These are phyloP conservation scores for Penicillium sp. DNA, from an alignment of 2,329 filamentous ascomycete species.

Conservation along the genomic window DNA sequence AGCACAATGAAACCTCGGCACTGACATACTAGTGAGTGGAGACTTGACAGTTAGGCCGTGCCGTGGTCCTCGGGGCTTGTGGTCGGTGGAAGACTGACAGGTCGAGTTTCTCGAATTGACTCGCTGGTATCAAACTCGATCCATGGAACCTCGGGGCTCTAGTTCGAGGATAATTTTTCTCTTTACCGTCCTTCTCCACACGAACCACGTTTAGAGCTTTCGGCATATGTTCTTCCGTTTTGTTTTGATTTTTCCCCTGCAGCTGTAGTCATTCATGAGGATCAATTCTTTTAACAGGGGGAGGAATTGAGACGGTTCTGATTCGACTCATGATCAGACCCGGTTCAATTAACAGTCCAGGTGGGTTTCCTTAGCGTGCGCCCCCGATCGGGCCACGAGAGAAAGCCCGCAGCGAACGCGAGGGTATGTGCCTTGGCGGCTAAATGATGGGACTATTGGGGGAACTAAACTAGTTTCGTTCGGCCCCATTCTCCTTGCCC, in stretches of 20 bases:
- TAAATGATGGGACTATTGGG: not conserved
- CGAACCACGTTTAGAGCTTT: not conserved
- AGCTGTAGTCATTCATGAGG: not conserved
- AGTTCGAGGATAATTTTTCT: not conserved
- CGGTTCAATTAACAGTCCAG: not conserved
- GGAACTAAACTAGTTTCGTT: not conserved
- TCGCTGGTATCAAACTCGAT: not conserved
- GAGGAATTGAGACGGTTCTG: not conserved
- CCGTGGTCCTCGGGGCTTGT: not conserved
- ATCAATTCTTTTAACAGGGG: not conserved
- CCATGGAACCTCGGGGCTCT: slow-evolving; percentile 11
- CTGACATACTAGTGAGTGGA: not conserved
- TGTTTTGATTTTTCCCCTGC: not conserved
- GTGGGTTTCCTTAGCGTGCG: not conserved
- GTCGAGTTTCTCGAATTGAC: not conserved
- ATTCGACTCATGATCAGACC: not conserved
- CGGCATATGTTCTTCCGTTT: not conserved
- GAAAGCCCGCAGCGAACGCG: not conserved
- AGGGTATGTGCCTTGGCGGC: not conserved
- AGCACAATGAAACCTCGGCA: not conserved
- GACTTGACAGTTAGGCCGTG: not conserved
- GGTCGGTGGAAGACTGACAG: not conserved
- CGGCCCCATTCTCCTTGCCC: not conserved
- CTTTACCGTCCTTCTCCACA: not conserved
- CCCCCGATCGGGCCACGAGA: not conserved